A percentile compares a stretch with the other conserved stretches of the same genome.
Evolutionary conservation across 345 rosid genomes (phyloP).

Genomic region (Acer campestre): DNA sequence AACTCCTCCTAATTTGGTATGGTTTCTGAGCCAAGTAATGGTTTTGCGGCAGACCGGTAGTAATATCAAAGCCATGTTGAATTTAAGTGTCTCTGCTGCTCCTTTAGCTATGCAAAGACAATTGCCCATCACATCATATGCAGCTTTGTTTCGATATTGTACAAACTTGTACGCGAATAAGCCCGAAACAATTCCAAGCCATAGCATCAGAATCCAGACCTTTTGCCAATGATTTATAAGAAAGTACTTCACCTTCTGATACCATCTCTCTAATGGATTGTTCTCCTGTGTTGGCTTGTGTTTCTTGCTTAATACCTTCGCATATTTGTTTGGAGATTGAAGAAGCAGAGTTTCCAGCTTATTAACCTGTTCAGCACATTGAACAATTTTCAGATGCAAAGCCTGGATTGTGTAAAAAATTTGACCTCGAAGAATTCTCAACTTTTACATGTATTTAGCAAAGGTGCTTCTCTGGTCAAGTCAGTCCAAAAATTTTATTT

Average conservation of each 20-base stretch:
- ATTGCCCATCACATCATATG: slow-evolving; percentile 66
- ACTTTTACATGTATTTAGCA: too few species aligned
- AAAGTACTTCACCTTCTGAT: slow-evolving; percentile 55
- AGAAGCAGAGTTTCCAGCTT: slow-evolving; percentile 69
- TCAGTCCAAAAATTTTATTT: too few species aligned
- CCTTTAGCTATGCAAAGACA: slow-evolving; percentile 88
- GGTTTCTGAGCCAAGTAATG: slow-evolving; percentile 89
- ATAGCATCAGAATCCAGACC: slow-evolving; percentile 72
- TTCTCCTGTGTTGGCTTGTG: slow-evolving; percentile 65
- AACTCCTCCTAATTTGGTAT: slow-evolving; percentile 62
- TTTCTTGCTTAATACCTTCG: slow-evolving; percentile 69
- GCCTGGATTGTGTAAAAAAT: too few species aligned
- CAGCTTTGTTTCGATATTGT: slow-evolving; percentile 61
- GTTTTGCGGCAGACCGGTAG: slow-evolving; percentile 85
- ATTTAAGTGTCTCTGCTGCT: slow-evolving; percentile 79
- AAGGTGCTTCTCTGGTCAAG: too few species aligned
- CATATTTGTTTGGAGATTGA: slow-evolving; percentile 79
- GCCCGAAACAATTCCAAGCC: slow-evolving; percentile 61
- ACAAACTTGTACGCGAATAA: slow-evolving; percentile 72
- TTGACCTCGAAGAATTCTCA: too few species aligned
- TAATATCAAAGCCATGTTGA: slow-evolving; percentile 88
- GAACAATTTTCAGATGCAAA: too few species aligned
- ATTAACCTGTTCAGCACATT: slow-evolving; percentile 43
- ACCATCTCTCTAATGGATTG: slow-evolving; percentile 50
- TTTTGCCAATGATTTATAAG: slow-evolving; percentile 81